Evolutionary conservation across 2,329 filamentous ascomycete genomes (phyloP), one percentile per base, ranked within the genome.

Genomic region (Drechslerella dactyloides): DNA sequence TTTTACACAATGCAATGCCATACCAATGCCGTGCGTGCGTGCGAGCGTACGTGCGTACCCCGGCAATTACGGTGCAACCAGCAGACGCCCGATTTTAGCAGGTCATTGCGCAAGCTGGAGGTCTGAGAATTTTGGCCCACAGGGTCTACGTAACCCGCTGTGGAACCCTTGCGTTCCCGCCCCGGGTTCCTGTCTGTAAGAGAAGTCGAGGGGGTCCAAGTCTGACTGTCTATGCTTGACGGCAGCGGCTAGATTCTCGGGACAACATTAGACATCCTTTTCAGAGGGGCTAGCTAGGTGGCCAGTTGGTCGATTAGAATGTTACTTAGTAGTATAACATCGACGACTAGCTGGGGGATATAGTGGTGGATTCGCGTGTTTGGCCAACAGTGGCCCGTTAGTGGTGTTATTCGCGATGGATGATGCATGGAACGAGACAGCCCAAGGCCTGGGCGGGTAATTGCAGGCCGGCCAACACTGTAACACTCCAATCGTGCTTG

Each of bases 381-480:
- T 33, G 27, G n/a, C n/a, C 27, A 33, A 33, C 3, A 8, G 27
- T 33, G 27, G 15, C 19, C 42, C 4, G 42, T 4, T 46, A 13
- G 42, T 21, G 42, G 15, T 46, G 42, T n/a, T n/a, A 46, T 33
- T 33, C 8, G 27, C 27, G 8, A 33, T 8, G 27, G 27, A 33
- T n/a, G n/a, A n/a, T n/a, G n/a, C n/a, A 33, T 33, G 27, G 3
- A 33, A 33, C 27, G 8, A 33, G 27, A 33, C 27, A n/a, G n/a
- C n/a, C n/a, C n/a, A n/a, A n/a, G n/a, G n/a, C n/a, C n/a, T n/a
- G n/a, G n/a, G 58, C 55, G 66, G 66, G 66, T 70, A 64, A 70
- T 70, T 70, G 66, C 66, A 70, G 66, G 66, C 35, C 40, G 19
- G 30, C 66, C 66, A 64, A 70, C 66, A 27, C 65, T 69, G 65